These are phyloP conservation scores for Colletotrichum limetticola DNA, from an alignment of 2,329 filamentous ascomycete species.

Conservation along the genomic window DNA sequence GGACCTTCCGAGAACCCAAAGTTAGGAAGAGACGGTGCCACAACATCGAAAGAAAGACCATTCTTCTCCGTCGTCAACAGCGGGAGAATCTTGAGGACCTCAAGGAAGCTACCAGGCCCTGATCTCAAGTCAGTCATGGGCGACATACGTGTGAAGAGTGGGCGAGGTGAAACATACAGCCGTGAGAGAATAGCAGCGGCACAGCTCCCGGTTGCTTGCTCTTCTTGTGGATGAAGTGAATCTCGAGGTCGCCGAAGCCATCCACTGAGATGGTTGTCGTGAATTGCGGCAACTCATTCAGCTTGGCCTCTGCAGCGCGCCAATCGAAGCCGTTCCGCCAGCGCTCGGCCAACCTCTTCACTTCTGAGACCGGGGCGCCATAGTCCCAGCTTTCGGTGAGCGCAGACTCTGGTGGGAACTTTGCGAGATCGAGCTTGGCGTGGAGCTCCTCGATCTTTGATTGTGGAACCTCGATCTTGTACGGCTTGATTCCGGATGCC, in stretches of 20 bases:
- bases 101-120: constrained; percentile 75
- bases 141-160: neutral
- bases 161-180: constrained; percentile 53
- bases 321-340: constrained; percentile 68
- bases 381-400: constrained; percentile 47
- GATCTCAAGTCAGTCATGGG: neutral
- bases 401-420: constrained; percentile 43
- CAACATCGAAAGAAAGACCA: constrained; percentile 62
- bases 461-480: constrained; percentile 48
- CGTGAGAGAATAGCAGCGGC: constrained; percentile 75
- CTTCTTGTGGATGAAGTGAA: constrained; percentile 73
- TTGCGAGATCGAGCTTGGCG: constrained; percentile 44
- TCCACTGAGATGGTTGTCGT: constrained; percentile 62
- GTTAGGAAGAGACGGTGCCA: constrained; percentile 68
- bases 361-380: constrained; percentile 44
- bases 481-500: constrained; percentile 42
- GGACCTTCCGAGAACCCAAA: constrained; percentile 60
- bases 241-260: constrained; percentile 66
- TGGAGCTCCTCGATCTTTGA: constrained; percentile 42
- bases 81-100: constrained; percentile 71
- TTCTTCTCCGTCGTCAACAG: constrained; percentile 49
- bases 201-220: constrained; percentile 64
- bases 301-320: constrained; percentile 65
- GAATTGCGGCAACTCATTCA: constrained; percentile 71
- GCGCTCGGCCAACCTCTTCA: constrained; percentile 47